Percentiles rank a stretch among this genome's conserved stretches.
Conservation (phyloP, 1,284 basidiomycete genomes). For the Golubevia pallescens region DNA sequence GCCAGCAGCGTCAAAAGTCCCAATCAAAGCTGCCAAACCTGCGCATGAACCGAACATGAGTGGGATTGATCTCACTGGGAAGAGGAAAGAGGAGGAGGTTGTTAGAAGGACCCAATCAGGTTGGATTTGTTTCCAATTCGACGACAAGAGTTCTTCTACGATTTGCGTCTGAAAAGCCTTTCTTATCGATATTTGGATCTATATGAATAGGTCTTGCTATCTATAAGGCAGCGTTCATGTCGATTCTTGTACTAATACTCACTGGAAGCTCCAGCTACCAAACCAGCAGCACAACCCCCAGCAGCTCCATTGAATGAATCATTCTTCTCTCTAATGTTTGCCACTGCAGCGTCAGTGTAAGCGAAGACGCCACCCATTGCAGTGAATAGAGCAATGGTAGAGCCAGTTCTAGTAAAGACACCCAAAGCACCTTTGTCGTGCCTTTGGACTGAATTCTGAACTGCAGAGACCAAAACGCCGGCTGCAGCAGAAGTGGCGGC, state of each 20-base stretch:
- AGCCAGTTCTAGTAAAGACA: slow-evolving; percentile 78
- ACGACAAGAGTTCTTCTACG: slow-evolving; percentile 11
- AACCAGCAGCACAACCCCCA: slow-evolving; percentile 90
- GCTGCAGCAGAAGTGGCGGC: slow-evolving; percentile 34
- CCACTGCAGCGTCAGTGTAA: slow-evolving; percentile 78
- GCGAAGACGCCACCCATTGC: slow-evolving; percentile 90
- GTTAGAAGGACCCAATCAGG: background rate
- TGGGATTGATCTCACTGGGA: slow-evolving; percentile 80
- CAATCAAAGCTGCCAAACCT: slow-evolving; percentile 79
- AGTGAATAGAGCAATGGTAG: slow-evolving; percentile 81
- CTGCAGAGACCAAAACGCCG: slow-evolving; percentile 51
- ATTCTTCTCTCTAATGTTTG: slow-evolving; percentile 80
- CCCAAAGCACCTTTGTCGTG: slow-evolving; percentile 87
- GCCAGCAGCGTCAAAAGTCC: slow-evolving; percentile 83
- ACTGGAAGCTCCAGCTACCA: slow-evolving; percentile 85
- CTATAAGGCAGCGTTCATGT: too few species aligned
- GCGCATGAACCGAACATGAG: slow-evolving; percentile 81
- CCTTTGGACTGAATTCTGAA: slow-evolving; percentile 55
- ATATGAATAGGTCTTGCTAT: too few species aligned
- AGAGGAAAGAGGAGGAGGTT: slow-evolving; percentile 14
- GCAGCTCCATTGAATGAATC: slow-evolving; percentile 84
- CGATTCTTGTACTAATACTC: slow-evolving; percentile 60
- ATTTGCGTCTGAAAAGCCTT: slow-evolving; percentile 14
- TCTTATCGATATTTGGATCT: too few species aligned
- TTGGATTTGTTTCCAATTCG: slow-evolving; percentile 10